Conservation (phyloP, 192 early-diverging fungal species). For the Coemansia sp. region DNA sequence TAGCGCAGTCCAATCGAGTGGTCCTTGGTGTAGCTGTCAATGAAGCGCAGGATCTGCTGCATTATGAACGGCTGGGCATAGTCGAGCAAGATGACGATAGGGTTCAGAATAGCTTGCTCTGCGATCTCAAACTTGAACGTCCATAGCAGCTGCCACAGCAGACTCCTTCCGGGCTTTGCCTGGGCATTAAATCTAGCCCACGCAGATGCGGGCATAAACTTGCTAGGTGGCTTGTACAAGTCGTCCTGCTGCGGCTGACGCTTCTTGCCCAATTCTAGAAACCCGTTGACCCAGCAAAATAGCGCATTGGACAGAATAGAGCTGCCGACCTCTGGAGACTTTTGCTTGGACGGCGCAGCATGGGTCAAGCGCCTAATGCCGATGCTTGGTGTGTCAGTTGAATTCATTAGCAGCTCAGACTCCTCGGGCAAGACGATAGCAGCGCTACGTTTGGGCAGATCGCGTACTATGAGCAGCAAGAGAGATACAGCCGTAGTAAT, state of each 20-base stretch:
- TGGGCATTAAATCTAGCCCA: slow-evolving; percentile 22
- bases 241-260: slow-evolving; percentile 30
- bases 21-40: slow-evolving; percentile 35
- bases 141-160: slow-evolving; percentile 33
- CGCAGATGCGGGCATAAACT: slow-evolving; percentile 9
- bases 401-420: background rate
- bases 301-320: slow-evolving; percentile 31
- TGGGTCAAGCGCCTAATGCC: background rate
- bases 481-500: background rate
- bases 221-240: slow-evolving; percentile 15
- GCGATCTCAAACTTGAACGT: slow-evolving; percentile 47
- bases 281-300: slow-evolving; percentile 36
- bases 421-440: background rate
- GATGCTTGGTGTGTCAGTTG: background rate
- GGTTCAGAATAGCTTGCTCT: slow-evolving; percentile 42
- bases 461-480: slow-evolving; percentile 32
- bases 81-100: slow-evolving; percentile 28
- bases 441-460: slow-evolving; percentile 14
- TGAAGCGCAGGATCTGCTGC: slow-evolving; percentile 60
- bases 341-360: background rate
- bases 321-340: slow-evolving; percentile 29
- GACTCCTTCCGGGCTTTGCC: slow-evolving; percentile 4
- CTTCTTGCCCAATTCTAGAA: slow-evolving; percentile 17
- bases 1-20: slow-evolving; percentile 35
- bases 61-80: slow-evolving; percentile 66